Conservation (phyloP, 2,329 filamentous ascomycete species). For the Aureobasidium sp. region DNA sequence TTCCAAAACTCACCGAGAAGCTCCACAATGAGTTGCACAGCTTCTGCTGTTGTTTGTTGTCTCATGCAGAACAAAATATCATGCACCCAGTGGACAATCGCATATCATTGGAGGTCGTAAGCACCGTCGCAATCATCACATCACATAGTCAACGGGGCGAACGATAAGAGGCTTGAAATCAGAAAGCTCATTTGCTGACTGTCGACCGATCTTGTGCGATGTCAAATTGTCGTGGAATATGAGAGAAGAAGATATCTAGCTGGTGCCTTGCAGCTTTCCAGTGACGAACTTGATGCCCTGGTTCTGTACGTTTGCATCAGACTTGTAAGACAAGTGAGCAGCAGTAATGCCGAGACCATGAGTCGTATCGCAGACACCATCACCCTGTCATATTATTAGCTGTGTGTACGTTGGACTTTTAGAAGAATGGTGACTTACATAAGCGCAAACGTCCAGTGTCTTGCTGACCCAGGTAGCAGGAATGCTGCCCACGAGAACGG, state of each 20-base stretch:
- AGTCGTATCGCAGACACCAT: slow-evolving; percentile 28
- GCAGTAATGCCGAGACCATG: slow-evolving; percentile 22
- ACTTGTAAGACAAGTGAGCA: slow-evolving; percentile 23
- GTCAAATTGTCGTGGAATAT: too few species aligned
- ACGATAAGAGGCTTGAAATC: too few species aligned
- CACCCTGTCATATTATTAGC: slow-evolving; percentile 19
- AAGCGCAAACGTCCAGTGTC: slow-evolving; percentile 30
- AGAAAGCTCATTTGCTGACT: too few species aligned
- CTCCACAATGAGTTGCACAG: too few species aligned
- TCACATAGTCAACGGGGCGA: too few species aligned
- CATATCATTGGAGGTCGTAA: too few species aligned
- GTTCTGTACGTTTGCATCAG: slow-evolving; percentile 21
- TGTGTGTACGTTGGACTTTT: fast-evolving
- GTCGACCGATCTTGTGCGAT: too few species aligned
- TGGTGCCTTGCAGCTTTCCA: slow-evolving; percentile 10
- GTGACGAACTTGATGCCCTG: slow-evolving; percentile 22
- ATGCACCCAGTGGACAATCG: too few species aligned
- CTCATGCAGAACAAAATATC: too few species aligned
- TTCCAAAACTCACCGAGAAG: too few species aligned
- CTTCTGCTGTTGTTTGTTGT: too few species aligned
- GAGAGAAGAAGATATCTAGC: background rate
- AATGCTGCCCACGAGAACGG: slow-evolving; percentile 14
- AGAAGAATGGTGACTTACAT: slow-evolving; percentile 17
- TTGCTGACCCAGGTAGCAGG: slow-evolving; percentile 26
- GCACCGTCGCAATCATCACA: too few species aligned